Base-by-base conservation (phyloP, 768 basidiomycete species). In the Tricholoma saponaceum region DNA sequence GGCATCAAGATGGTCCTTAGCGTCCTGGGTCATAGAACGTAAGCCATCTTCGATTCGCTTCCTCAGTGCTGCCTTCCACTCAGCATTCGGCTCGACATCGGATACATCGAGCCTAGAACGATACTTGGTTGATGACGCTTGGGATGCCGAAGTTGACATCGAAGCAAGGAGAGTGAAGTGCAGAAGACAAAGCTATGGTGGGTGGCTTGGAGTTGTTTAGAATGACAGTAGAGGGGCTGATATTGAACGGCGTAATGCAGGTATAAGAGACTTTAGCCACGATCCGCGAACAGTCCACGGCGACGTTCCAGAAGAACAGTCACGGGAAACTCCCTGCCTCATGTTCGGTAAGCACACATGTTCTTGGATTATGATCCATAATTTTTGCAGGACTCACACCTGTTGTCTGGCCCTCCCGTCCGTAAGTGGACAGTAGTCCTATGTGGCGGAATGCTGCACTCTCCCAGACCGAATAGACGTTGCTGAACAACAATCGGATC, bases 1-100 rank as follows among this genome's bases (percentile, higher is more conserved):
- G 14, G 72, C 69, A 33, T 83, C 76, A 35, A 83, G 69, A 57
- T 81, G 83, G 57, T 82, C 78, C 70, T 84, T 84, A 18, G 89
- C 83, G 58, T 87, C 87, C 55, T 84, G 79, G 58, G 87, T 66
- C 73, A 81, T 76, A 28, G 64, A 55, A 51, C 67, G 55, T 20
- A 77, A 65, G 7, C 71, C 72, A 2, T 75, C 73, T 62, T 83
- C 81, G 63, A 90, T 87, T 64, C 76, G 74, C 30, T 59, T 63
- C 64, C 66, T 73, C 62, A 83, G 70, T 1, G 63, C 56, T 32
- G 62, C 66, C 66, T 84, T 86, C 84, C 84, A 86, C 58, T 74
- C 70, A 1, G 80, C 77, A 69, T 83, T 79, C 3, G 82, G 84
- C 62, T 84, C 84, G 51, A 70, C 58, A 62, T 78, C 73, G 58